Evolutionary conservation across 1,284 basidiomycete species (phyloP), one percentile per base, ranked within the genome.

Genomic region (Ustilago trichophora): DNA sequence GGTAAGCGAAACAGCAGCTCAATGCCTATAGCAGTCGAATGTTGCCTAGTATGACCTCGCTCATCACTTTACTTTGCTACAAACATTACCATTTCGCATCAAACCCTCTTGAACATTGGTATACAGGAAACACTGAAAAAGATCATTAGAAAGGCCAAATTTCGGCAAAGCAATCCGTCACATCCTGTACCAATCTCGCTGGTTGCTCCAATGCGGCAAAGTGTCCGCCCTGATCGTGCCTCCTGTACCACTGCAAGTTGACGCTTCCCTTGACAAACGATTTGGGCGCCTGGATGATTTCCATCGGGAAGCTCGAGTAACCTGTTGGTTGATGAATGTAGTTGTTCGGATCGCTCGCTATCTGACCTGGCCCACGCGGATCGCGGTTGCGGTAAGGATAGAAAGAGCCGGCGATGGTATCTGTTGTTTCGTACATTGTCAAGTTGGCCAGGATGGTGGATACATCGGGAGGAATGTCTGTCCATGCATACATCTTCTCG

Each of bases 171-270:
- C 70, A 73, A 46, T 77, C 72, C 34, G 76, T 74, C 11, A 80
- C 52, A 31, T 75, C 76, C 38, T 80, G 55, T 11, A 83, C 46
- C 37, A 83, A 83, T 4, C 59, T 76, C 2, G 72, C 62, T 7
- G 84, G 84, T 45, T 80, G 75, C 67, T 85, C 85, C 26, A 84
- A 71, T 1, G 84, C 83, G 3, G 84, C 53, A 47, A 69, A 64
- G 34, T 60, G 57, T 48, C 83, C 72, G 34, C 82, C 83, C 51
- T 65, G 56, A 0, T 63, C 58, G 51, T 84, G 82, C 38, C 72
- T 73, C 22, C 75, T 75, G 35, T 78, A 82, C 70, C 78, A 82
- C 7, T 54, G 56, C 25, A 84, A 18, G 44, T 84, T 82, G 7
- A 70, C 77, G n/a, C 75, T 81, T 19, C 59, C 59, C 45, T 74